Evolutionary conservation across 2,329 filamentous ascomycete species (phyloP).

Genomic region (Penicillium sp.): DNA sequence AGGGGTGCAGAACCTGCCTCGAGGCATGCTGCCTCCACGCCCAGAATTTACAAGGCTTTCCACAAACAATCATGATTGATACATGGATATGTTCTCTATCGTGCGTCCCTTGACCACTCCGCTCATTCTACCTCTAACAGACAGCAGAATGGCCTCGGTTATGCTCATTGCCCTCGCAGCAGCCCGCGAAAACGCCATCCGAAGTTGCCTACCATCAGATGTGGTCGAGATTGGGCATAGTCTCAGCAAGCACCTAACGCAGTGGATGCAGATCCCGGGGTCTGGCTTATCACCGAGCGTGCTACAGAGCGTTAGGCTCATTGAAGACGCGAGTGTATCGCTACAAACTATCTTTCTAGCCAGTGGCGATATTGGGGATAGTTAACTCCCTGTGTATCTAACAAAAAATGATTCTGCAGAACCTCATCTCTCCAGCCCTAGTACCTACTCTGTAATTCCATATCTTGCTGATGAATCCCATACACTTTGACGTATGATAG

Average conservation of each 20-base stretch:
- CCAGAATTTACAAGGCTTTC: slow-evolving; percentile 53
- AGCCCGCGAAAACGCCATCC: slow-evolving; percentile 46
- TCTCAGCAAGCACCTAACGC: slow-evolving; percentile 45
- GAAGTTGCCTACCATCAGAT: slow-evolving; percentile 45
- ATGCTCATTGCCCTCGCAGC: slow-evolving; percentile 57
- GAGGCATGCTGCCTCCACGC: slow-evolving; percentile 57
- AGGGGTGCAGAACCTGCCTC: slow-evolving; percentile 52
- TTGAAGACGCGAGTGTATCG: slow-evolving; percentile 38
- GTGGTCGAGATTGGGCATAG: slow-evolving; percentile 49
- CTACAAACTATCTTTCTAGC: neutral
- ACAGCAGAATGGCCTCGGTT: slow-evolving; percentile 52
- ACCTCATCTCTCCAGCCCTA: too few species aligned
- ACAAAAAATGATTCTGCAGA: too few species aligned
- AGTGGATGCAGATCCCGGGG: slow-evolving; percentile 51
- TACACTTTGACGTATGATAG: too few species aligned
- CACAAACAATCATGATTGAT: slow-evolving; percentile 58
- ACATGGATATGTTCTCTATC: slow-evolving; percentile 62
- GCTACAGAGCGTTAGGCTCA: slow-evolving; percentile 53
- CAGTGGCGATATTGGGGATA: neutral
- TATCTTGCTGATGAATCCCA: too few species aligned
- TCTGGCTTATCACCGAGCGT: slow-evolving; percentile 52
- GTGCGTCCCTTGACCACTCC: slow-evolving; percentile 32
- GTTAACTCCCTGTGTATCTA: too few species aligned
- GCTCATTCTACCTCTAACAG: too few species aligned
- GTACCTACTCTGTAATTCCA: too few species aligned